phyloP scores from a whole-genome alignment of 805 yeast genomes.

The Saccharomyces paradoxus region DNA sequence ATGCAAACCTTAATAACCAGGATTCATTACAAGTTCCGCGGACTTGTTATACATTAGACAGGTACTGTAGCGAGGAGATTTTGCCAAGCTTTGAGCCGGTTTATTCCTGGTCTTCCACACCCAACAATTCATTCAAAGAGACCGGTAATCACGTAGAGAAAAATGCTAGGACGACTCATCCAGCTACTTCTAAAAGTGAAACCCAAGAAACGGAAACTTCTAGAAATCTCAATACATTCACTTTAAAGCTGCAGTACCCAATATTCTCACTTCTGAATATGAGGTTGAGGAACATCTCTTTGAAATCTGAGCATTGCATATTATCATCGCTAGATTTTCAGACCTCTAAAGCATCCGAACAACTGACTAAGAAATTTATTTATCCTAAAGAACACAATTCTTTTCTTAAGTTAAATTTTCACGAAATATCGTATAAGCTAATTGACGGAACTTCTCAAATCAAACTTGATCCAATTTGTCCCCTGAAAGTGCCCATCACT shows the following conservation, averaged over 20 bases:
- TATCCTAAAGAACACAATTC: neutral
- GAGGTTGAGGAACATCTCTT: constrained; percentile 24
- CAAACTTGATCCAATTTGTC: constrained; percentile 17
- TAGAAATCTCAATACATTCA: neutral
- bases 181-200: neutral
- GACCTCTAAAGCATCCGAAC: constrained; percentile 20
- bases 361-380: constrained; percentile 9
- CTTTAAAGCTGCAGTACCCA: constrained; percentile 16
- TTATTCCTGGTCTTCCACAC: constrained; percentile 8
- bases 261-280: constrained; percentile 27
- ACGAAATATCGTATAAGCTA: constrained; percentile 15
- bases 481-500: constrained; percentile 16
- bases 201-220: neutral
- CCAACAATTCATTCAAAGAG: neutral
- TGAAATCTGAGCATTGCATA: constrained; percentile 15
- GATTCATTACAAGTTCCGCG: neutral
- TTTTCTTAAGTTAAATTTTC: constrained; percentile 8
- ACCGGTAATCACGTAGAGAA: neutral
- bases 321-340: constrained; percentile 30
- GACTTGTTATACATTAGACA: neutral
- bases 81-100: constrained; percentile 25
- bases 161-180: neutral
- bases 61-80: constrained; percentile 8
- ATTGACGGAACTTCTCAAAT: constrained; percentile 16
- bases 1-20: neutral